Evolutionary conservation across 441 rosid species (phyloP).

Genomic region (Pelargonium myrrhifolium): DNA sequence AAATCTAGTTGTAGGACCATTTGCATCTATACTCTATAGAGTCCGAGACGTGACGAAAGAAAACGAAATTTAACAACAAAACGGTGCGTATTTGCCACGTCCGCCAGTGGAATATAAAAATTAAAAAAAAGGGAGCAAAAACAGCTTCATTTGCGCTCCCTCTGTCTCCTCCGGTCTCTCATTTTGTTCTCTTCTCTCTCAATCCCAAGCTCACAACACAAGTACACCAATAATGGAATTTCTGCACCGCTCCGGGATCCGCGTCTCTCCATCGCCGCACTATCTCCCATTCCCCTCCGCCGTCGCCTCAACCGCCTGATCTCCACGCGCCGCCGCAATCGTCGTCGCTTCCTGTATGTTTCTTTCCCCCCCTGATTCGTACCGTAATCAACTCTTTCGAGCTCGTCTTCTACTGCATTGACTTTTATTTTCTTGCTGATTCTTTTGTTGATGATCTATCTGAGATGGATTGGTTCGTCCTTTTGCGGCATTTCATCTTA

Average conservation of each 20-base stretch:
- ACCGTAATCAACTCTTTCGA: not conserved
- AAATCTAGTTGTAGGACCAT: no score
- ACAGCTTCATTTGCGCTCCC: not conserved
- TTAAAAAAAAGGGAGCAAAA: not conserved
- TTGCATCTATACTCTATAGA: no score
- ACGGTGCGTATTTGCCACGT: no score
- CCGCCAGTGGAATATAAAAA: no score
- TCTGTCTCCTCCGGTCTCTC: no score
- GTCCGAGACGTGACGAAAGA: no score
- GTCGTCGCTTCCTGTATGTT: slow-evolving; percentile 8
- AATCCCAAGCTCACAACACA: not conserved
- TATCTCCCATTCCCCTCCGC: slow-evolving; percentile 16
- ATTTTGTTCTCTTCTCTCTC: no score
- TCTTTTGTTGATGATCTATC: not conserved
- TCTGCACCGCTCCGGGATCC: slow-evolving; percentile 47
- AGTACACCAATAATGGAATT: slow-evolving; percentile 31
- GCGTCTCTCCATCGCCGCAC: slow-evolving; percentile 34
- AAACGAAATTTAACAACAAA: no score
- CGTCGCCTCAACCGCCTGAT: not conserved
- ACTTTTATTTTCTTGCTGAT: slow-evolving; percentile 15
- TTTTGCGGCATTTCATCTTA: not conserved
- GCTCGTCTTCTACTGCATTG: slow-evolving; percentile 17
- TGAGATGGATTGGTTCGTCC: not conserved
- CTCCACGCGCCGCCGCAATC: slow-evolving; percentile 21
- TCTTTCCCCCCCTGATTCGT: no score